Base-by-base conservation (phyloP, 768 basidiomycete genomes). In the Hysterangium stoloniferum region DNA sequence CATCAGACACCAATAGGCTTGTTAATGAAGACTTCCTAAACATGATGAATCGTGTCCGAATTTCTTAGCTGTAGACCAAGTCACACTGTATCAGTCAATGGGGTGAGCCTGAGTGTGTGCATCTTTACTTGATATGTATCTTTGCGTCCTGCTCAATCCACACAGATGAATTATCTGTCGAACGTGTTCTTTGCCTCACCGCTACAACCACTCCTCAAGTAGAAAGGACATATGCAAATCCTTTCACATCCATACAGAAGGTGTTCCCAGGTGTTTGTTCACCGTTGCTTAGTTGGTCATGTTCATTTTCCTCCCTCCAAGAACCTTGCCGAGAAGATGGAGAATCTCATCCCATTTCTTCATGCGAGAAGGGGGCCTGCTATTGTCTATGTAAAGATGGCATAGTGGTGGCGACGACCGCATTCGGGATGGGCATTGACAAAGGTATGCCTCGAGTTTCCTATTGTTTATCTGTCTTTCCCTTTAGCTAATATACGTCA, bases 41-140 rank as follows among this genome's bases (percentile, higher is more conserved):
- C n/a, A 62, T 77, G 67, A 73, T 78, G 64, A 53, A 57, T 6
- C 57, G 61, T 9, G 67, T 73, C 29, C 66, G 64, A 34, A 70
- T 77, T 8, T 67, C 72, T 62, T 77, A 1, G 75, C 76, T 0
- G 69, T 77, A 1, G 75, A 77, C 45, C 74, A 76, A 56, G n/a
- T 70, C 72, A 1, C 74, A 76, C 48, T 75, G 74, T 55, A 69
- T 73, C 29, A 71, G 71, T 2, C 41, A 70, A 68, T 72, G 73
- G 71, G 71, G 71, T 5, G 62, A 71, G 1, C 70, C 70, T 2
- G 70, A 67, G 47, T 67, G 65, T 50, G 47, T 62, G 41, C 62
- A 65, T 48, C 35, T 37, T 50, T 51, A n/a, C 25, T 8, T 20
- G 22, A 11, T 12, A 20, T 44, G 12, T 17, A 28, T 19, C 32